Conservation (phyloP, 106 monocot species). For the Chionographis japonica region DNA sequence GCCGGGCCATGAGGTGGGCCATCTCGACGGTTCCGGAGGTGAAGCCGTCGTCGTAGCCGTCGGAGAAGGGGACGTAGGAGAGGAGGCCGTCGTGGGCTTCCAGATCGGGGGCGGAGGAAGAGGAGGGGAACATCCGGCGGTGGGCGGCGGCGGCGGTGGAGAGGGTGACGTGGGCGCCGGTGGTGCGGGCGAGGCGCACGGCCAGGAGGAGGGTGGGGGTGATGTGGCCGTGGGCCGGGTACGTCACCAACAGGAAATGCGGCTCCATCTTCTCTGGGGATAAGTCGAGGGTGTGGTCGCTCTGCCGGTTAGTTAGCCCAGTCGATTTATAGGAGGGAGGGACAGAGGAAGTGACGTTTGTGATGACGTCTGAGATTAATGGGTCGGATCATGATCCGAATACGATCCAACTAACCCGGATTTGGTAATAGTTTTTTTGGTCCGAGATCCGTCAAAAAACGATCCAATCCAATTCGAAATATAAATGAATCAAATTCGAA, state of each 20-base stretch:
- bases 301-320: no score
- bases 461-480: no score
- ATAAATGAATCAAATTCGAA: no score
- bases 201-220: slow-evolving; percentile 51
- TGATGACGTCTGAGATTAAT: no score
- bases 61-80: slow-evolving; percentile 49
- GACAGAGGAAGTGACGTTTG: no score
- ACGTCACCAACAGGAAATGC: slow-evolving; percentile 50
- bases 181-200: slow-evolving; percentile 23
- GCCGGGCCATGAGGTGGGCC: slow-evolving; percentile 7
- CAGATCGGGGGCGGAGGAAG: slow-evolving; percentile 4
- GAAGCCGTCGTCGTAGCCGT: slow-evolving; percentile 46
- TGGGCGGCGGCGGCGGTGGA: slow-evolving; percentile 48
- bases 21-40: neutral
- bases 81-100: slow-evolving; percentile 24
- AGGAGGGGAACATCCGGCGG: slow-evolving; percentile 52
- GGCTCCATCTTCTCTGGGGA: neutral
- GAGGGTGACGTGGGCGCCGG: slow-evolving; percentile 50
- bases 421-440: no score
- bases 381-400: no score
- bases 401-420: no score
- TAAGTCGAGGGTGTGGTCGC: no score
- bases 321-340: no score
- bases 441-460: no score
- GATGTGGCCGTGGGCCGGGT: slow-evolving; percentile 46